Percentiles rank a stretch among this genome's conserved stretches.
phyloP scores from a whole-genome alignment of 208 protist species.

The Wallacemonas rigidus region DNA sequence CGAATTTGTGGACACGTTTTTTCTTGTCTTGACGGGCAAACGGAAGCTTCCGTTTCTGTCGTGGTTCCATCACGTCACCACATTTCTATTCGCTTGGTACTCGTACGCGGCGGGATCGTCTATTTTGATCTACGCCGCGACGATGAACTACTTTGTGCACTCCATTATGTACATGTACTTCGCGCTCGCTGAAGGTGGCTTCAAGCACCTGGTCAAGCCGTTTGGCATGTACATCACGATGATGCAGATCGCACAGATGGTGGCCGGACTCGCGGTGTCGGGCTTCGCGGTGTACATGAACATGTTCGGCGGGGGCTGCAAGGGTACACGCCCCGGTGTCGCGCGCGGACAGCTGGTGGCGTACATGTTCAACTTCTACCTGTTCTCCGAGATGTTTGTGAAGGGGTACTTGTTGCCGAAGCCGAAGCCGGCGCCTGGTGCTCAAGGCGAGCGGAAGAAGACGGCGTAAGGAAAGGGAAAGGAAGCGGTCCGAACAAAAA shows the following conservation, averaged over 20 bases:
- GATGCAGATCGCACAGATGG: conserved; percentile 94
- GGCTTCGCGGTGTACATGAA: conserved; percentile 49
- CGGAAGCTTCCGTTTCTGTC: conserved; percentile 74
- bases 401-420: conserved; percentile 72
- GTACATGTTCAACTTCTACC: conserved; percentile 92
- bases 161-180: conserved; percentile 97
- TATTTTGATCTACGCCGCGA: conserved; percentile 62
- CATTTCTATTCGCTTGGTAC: conserved; percentile 91
- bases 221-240: conserved; percentile 88
- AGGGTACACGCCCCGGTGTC: conserved; percentile 40
- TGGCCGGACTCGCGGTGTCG: conserved; percentile 83
- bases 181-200: conserved; percentile 64
- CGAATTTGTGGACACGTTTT: conserved; percentile 87
- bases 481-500: neutral
- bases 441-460: conserved; percentile 25
- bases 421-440: conserved; percentile 23
- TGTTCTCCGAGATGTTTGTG: conserved; percentile 93
- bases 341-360: conserved; percentile 70
- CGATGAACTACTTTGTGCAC: conserved; percentile 95
- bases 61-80: conserved; percentile 93
- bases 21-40: conserved; percentile 77
- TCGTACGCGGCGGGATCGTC: conserved; percentile 59
- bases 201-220: conserved; percentile 71
- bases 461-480: conserved; percentile 3
- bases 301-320: conserved; percentile 27